Evolutionary conservation across 2,329 filamentous ascomycete species (phyloP).

Genomic region (Emergomyces pasteurianus): DNA sequence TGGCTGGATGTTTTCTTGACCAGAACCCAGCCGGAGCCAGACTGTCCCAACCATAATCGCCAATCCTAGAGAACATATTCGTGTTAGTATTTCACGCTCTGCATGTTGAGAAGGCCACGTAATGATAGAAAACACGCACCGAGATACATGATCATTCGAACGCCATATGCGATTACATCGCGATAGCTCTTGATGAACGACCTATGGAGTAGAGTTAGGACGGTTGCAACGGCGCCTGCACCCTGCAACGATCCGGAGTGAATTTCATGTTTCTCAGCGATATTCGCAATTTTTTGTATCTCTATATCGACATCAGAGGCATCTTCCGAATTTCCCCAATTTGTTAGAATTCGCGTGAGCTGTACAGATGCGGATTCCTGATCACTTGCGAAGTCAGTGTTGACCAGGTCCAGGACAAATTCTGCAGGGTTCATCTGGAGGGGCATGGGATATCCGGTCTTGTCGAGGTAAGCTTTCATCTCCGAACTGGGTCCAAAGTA

Average conservation of each 20-base stretch:
- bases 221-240: constrained; percentile 39
- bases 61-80: constrained; percentile 35
- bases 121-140: constrained; percentile 28
- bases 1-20: constrained; percentile 63
- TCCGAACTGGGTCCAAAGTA: constrained; percentile 56
- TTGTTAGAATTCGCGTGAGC: constrained; percentile 42
- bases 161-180: constrained; percentile 73
- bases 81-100: constrained; percentile 1
- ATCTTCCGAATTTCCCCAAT: constrained; percentile 43
- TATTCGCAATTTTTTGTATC: constrained; percentile 12
- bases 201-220: constrained; percentile 59
- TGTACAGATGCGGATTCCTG: constrained; percentile 33
- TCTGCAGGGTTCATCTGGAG: constrained; percentile 67
- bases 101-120: background rate
- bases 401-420: constrained; percentile 65
- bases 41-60: constrained; percentile 84
- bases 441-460: constrained; percentile 51
- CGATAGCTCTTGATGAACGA: constrained; percentile 75
- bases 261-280: constrained; percentile 18
- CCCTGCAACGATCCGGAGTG: constrained; percentile 19
- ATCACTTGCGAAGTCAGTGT: constrained; percentile 57
- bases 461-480: constrained; percentile 52
- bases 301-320: constrained; percentile 22
- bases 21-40: constrained; percentile 59
- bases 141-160: constrained; percentile 71